Conservation (phyloP, 345 rosid genomes). For the Populus ilicifolia region DNA sequence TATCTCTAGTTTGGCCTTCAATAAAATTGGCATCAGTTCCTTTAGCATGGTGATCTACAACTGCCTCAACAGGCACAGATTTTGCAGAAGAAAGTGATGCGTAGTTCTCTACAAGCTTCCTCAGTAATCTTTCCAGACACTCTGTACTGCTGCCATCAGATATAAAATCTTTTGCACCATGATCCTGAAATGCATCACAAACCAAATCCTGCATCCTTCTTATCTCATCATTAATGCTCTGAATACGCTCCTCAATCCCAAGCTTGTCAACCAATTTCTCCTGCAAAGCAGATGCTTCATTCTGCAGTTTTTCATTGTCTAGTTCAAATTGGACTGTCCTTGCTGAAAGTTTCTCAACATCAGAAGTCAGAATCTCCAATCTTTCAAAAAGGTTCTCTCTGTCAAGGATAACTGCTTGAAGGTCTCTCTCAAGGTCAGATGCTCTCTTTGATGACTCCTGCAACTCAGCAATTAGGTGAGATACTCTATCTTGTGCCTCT, state of each 20-base stretch:
- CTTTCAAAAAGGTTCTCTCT: constrained; percentile 54
- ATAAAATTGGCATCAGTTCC: constrained; percentile 1
- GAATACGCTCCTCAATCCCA: constrained; percentile 43
- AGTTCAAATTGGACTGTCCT: constrained; percentile 46
- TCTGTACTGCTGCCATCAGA: constrained; percentile 42
- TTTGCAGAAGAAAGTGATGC: constrained; percentile 22
- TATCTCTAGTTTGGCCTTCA: constrained; percentile 12
- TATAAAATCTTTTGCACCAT: constrained; percentile 39
- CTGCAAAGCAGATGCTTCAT: constrained; percentile 46
- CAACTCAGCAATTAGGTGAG: constrained; percentile 14
- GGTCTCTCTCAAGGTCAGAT: constrained; percentile 49
- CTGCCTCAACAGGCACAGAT: constrained; percentile 26
- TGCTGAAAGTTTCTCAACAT: constrained; percentile 43
- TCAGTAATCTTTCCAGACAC: constrained; percentile 58
- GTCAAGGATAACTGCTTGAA: constrained; percentile 46
- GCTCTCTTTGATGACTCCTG: constrained; percentile 26
- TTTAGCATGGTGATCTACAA: constrained; percentile 9
- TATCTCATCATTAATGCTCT: constrained; percentile 44
- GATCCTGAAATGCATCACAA: constrained; percentile 54
- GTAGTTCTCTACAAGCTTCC: constrained; percentile 64
- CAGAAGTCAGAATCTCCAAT: constrained; percentile 43
- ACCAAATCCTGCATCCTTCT: constrained; percentile 54
- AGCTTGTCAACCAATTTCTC: constrained; percentile 49
- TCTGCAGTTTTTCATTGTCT: constrained; percentile 55
- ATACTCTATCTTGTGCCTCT: constrained; percentile 39